Evolutionary conservation across 306 rosid species (phyloP), one percentile per base, ranked within the genome.

Genomic region (Castanea sativa): DNA sequence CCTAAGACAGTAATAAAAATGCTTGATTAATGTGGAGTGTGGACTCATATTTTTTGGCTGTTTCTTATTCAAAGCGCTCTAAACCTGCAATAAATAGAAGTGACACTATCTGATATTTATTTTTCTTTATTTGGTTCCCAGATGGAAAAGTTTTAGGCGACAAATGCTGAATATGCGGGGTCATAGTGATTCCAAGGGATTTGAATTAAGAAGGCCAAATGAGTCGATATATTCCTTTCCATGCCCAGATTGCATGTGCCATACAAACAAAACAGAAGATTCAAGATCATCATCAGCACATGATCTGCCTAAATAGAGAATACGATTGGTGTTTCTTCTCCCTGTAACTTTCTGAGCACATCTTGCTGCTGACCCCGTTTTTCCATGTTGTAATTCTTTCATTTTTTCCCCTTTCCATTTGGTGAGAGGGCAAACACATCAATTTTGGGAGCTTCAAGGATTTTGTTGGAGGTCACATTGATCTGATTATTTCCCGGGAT

Each of bases 171-270:
- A 18, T 80, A 89, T 95, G 90, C 90, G 99, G 67, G 80, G 90
- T 38, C 98, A 95, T 82, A 90, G 99, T 19, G 99, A 93, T 88
- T 88, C 93, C 41, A 95, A 95, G 89, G 99, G 99, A 55, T 86
- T 85, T 73, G 99, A 95, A 83, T 83, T 93, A 52, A 95, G 89
- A 87, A 91, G 97, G 79, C 96, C 95, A 13, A 95, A 83, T 75
- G 98, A 95, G 86, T 95, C 99, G 1, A 85, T 95, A 80, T 95
- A 95, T 80, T 86, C 96, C 85, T 93, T 90, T 72, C 99, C 99
- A 2, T 95, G 99, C 93, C 99, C 99, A 6, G 96, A 95, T 85
- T 95, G 99, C 85, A 95, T 95, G 99, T 91, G 98, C 78, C 93
- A 88, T 65, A 65, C 83, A 58, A 91, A 90, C 85, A 94, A 83